Evolutionary conservation across 148 eudicot species (phyloP), one percentile per base, ranked within the genome.

Genomic region (Silene uniflora): DNA sequence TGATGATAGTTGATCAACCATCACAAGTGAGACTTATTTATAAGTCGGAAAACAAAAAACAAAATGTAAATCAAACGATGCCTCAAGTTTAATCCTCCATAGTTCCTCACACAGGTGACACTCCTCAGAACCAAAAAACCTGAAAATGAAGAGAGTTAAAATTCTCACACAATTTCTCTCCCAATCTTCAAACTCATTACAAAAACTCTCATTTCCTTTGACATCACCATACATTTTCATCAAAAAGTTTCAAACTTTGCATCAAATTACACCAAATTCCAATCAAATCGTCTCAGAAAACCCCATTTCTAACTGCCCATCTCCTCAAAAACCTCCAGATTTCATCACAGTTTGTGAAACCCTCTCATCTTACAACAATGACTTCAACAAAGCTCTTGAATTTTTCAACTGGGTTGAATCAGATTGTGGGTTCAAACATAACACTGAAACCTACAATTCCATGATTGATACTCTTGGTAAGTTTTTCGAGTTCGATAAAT

Each of bases 381-480:
- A 95, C 52, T 89, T 87, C 78, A 83, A 87, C 64, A 73, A 74
- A 10, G 96, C 93, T 7, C 69, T 90, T 19, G 93, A 94, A 16
- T 94, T 91, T 82, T 95, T 95, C 91, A 83, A 75, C 54, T 95
- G 97, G 97, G 90, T 83, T 16, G 88, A 86, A 69, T 27, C 83
- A 56, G 62, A 80, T 67, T 76, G 71, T 32, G 88, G 81, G 49
- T 92, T 91, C 62, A 70, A 73, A n/a, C 98, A 90, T 82, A 86
- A 85, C 61, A 89, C 96, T 5, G 89, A 90, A 13, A 92, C 92
- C 3, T 87, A 78, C 84, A 94, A 94, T 83, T 86, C 86, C 24
- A 82, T 92, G 80, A 89, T 95, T 55, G 94, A 90, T 75, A 86
- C 91, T 55, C 73, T 95, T 73, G 97, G 97, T 83, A 95, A 95